Percentiles rank a stretch among this genome's conserved stretches.
Evolutionary conservation across 176 grass and related monocot species (phyloP).

Genomic region (Bonia amplexicaulis): DNA sequence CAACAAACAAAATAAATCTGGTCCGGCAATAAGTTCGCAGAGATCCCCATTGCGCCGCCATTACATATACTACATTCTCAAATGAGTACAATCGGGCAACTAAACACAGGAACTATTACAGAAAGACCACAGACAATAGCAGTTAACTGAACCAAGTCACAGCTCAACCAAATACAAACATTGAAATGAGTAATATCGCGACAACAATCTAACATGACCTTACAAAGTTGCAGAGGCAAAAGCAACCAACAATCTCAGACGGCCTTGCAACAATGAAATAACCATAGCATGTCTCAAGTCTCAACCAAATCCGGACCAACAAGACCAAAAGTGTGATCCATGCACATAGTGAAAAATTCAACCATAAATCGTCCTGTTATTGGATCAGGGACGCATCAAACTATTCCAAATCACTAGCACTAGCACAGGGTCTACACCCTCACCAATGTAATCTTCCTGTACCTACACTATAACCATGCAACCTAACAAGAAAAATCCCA

Average conservation of each 20-base stretch:
- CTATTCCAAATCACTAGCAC: not conserved
- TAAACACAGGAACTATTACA: not conserved
- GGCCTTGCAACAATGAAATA: not conserved
- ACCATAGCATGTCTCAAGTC: not conserved
- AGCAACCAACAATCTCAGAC: not conserved
- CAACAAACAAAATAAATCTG: not conserved
- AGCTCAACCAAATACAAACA: not conserved
- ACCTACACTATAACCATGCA: not conserved
- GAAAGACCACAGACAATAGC: not conserved
- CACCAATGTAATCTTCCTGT: not conserved
- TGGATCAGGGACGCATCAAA: not conserved
- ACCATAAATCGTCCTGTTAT: not conserved
- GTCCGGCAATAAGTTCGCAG: not conserved
- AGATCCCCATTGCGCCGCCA: not conserved
- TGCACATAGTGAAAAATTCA: too few relatives aligned
- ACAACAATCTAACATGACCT: not conserved
- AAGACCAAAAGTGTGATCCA: not conserved
- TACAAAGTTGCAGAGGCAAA: not conserved
- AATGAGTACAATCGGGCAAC: not conserved
- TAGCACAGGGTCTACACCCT: not conserved
- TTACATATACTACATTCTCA: not conserved
- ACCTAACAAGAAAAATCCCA: not conserved
- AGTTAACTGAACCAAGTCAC: not conserved
- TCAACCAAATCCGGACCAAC: not conserved
- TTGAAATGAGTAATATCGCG: not conserved